Percentiles rank a stretch among this genome's conserved stretches.
Conservation (phyloP, 495 filamentous ascomycete species). For the Cercophora sp. region DNA sequence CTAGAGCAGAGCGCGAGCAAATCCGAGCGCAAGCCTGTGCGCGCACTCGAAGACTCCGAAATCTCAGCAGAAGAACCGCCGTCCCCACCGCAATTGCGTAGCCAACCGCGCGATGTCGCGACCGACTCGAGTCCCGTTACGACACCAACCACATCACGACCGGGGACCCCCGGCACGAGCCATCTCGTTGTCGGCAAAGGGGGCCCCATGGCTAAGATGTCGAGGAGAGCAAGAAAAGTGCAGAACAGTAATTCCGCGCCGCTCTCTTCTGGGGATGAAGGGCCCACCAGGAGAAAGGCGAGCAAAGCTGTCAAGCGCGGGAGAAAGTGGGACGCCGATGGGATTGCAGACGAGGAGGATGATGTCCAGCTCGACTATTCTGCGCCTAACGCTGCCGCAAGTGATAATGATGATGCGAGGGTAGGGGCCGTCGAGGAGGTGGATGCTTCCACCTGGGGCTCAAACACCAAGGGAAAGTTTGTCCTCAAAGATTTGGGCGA, state of each 20-base stretch:
- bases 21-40: constrained; percentile 25
- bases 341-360: constrained; percentile 81
- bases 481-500: constrained; percentile 90
- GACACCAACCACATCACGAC: constrained; percentile 75
- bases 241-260: constrained; percentile 58
- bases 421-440: constrained; percentile 63
- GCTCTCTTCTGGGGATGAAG: constrained; percentile 81
- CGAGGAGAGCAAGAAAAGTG: constrained; percentile 77
- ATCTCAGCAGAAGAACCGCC: constrained; percentile 43
- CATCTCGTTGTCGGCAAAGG: constrained; percentile 65
- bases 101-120: constrained; percentile 20
- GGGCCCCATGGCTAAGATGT: constrained; percentile 68
- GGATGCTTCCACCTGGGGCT: constrained; percentile 75
- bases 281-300: constrained; percentile 53
- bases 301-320: constrained; percentile 71
- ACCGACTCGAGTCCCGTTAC: constrained; percentile 60
- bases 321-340: constrained; percentile 87
- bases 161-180: constrained; percentile 65
- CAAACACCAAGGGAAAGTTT: constrained; percentile 84
- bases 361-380: constrained; percentile 86
- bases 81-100: constrained; percentile 36
- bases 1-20: constrained; percentile 56
- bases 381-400: constrained; percentile 39
- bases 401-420: constrained; percentile 53
- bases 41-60: constrained; percentile 40